These are phyloP conservation scores for Penicillium goetzii DNA, from an alignment of 495 filamentous ascomycete genomes.

Conservation along the genomic window DNA sequence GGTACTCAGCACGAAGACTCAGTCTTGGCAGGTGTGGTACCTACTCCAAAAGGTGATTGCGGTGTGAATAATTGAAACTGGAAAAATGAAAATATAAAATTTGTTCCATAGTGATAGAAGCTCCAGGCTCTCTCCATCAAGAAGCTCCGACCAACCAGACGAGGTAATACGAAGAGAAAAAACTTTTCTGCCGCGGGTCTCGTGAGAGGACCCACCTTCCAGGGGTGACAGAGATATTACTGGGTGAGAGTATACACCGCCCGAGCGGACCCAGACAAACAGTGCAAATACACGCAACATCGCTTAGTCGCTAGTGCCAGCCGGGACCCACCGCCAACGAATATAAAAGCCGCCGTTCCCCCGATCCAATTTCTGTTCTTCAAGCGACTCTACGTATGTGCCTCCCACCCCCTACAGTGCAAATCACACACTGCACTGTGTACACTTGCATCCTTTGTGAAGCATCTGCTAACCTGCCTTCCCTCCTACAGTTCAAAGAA, in stretches of 20 bases:
- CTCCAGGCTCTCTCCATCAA: background rate
- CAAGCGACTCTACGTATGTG: slow-evolving; percentile 70
- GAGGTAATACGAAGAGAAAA: background rate
- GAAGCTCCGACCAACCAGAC: slow-evolving; percentile 2
- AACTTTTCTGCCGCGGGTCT: slow-evolving; percentile 15
- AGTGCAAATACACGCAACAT: slow-evolving; percentile 31
- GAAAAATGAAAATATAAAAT: background rate
- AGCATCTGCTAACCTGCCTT: slow-evolving; percentile 37
- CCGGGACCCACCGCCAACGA: background rate
- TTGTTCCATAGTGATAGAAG: background rate
- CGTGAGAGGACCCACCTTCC: background rate
- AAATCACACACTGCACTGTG: background rate
- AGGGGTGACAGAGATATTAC: background rate
- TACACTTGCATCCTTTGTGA: background rate
- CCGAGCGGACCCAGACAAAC: slow-evolving; percentile 19
- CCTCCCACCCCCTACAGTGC: slow-evolving; percentile 37
- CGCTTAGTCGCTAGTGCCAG: slow-evolving; percentile 38
- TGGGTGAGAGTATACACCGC: background rate
- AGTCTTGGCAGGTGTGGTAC: too few species aligned
- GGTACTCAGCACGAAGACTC: background rate
- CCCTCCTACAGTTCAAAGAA: slow-evolving; percentile 70
- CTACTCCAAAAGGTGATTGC: background rate
- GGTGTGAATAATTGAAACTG: slow-evolving; percentile 14
- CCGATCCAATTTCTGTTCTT: slow-evolving; percentile 41
- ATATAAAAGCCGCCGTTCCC: slow-evolving; percentile 33